phyloP scores from a whole-genome alignment of 495 filamentous ascomycete species.

The Hypomontagnella monticulosa region DNA sequence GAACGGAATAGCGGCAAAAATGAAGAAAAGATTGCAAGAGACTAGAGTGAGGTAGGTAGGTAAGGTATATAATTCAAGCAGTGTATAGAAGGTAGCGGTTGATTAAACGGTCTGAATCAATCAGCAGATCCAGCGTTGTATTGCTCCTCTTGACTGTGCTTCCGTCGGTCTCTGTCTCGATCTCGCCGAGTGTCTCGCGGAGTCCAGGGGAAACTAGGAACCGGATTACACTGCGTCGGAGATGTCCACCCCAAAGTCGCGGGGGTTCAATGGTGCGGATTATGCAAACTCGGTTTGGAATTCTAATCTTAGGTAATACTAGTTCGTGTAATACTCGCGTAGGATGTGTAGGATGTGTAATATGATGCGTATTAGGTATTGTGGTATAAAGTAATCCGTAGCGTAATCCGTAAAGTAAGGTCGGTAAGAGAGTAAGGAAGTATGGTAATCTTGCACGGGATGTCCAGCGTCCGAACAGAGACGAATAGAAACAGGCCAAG shows the following conservation, averaged over 20 bases:
- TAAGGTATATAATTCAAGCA: not conserved
- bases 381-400: constrained; percentile 6
- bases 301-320: constrained; percentile 42
- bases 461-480: constrained; percentile 35
- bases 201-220: constrained; percentile 31
- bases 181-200: constrained; percentile 28
- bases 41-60: constrained; percentile 1
- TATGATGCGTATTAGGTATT: constrained; percentile 2
- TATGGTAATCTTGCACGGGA: constrained; percentile 22
- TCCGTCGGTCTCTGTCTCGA: constrained; percentile 11
- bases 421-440: not conserved
- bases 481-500: constrained; percentile 27
- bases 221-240: constrained; percentile 39
- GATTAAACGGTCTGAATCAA: constrained; percentile 13
- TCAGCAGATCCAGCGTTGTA: constrained; percentile 36
- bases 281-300: constrained; percentile 16
- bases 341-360: constrained; percentile 9
- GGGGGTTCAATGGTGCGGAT: constrained; percentile 7
- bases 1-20: constrained; percentile 31
- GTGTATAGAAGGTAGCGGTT: not conserved
- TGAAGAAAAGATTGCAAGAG: not conserved
- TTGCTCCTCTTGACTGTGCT: not conserved
- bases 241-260: constrained; percentile 17
- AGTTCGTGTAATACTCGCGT: constrained; percentile 4
- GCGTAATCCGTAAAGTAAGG: constrained; percentile 20